Percentiles rank a stretch among this genome's conserved stretches.
Evolutionary conservation across 2,329 filamentous ascomycete species (phyloP).

Genomic region (Alternaria solani): DNA sequence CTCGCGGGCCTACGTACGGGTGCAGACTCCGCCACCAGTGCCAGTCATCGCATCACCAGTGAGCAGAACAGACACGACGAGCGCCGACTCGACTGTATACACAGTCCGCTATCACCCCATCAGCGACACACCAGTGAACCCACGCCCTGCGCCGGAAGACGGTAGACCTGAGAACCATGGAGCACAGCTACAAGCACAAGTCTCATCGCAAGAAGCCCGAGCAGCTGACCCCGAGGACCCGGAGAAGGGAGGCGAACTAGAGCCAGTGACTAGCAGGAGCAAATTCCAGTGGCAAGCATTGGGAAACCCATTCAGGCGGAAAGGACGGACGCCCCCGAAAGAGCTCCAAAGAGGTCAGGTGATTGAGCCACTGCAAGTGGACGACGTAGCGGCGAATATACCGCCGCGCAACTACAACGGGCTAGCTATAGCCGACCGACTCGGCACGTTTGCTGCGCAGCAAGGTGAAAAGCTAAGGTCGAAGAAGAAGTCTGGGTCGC

Average conservation of each 20-base stretch:
- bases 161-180: conserved; percentile 19
- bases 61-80: conserved; percentile 68
- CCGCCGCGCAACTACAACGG: conserved; percentile 55
- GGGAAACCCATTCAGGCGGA: conserved; percentile 66
- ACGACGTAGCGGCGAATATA: conserved; percentile 45
- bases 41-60: conserved; percentile 62
- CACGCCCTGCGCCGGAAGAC: conserved; percentile 26
- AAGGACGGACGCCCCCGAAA: conserved; percentile 65
- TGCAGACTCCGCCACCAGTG: conserved; percentile 52
- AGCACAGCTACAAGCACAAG: conserved; percentile 13
- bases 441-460: conserved; percentile 60
- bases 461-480: conserved; percentile 56
- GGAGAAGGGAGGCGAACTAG: conserved; percentile 40
- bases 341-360: conserved; percentile 67
- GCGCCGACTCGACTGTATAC: conserved; percentile 70
- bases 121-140: conserved; percentile 51
- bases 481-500: conserved; percentile 44
- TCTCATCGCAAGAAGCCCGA: conserved; percentile 14
- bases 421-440: conserved; percentile 55
- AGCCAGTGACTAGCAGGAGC: conserved; percentile 23
- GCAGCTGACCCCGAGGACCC: conserved; percentile 34
- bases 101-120: conserved; percentile 68
- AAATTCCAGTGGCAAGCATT: conserved; percentile 60
- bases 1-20: conserved; percentile 39
- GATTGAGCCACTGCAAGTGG: conserved; percentile 52